Evolutionary conservation across 495 filamentous ascomycete genomes (phyloP).

Genomic region (Aspergillus baeticus): DNA sequence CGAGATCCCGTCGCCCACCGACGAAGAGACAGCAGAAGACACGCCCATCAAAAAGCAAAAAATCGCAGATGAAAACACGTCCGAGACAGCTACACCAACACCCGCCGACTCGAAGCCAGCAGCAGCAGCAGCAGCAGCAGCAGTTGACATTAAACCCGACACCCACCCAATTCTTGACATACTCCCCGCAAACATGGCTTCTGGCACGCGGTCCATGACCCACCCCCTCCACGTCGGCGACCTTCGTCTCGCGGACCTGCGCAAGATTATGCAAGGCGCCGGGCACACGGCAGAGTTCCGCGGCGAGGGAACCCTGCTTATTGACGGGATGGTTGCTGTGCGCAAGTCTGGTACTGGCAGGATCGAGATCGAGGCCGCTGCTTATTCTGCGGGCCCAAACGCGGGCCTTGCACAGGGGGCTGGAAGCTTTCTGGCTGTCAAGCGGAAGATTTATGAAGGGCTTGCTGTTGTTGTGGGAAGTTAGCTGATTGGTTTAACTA

Average conservation of each 20-base stretch:
- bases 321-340: conserved; percentile 85
- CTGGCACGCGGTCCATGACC: conserved; percentile 71
- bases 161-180: conserved; percentile 69
- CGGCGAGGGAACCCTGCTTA: conserved; percentile 86
- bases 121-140: conserved; percentile 18
- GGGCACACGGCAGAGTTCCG: conserved; percentile 91
- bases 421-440: conserved; percentile 73
- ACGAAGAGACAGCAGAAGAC: conserved; percentile 37
- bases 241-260: conserved; percentile 81
- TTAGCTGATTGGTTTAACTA: conserved; percentile 23
- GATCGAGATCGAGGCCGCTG: conserved; percentile 84
- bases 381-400: conserved; percentile 40
- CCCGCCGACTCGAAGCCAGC: conserved; percentile 17
- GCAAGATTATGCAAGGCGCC: conserved; percentile 74
- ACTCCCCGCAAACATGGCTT: conserved; percentile 71
- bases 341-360: conserved; percentile 81
- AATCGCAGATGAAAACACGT: conserved; percentile 26
- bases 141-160: conserved; percentile 25
- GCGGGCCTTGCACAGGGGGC: conserved; percentile 33
- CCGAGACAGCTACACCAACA: conserved; percentile 14
- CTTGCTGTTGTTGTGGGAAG: conserved; percentile 75
- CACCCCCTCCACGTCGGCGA: conserved; percentile 96
- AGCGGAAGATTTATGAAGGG: conserved; percentile 78
- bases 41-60: conserved; percentile 66
- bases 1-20: conserved; percentile 25